Evolutionary conservation across 495 filamentous ascomycete genomes (phyloP), one percentile per base, ranked within the genome.

Genomic region (Neurospora sp.): DNA sequence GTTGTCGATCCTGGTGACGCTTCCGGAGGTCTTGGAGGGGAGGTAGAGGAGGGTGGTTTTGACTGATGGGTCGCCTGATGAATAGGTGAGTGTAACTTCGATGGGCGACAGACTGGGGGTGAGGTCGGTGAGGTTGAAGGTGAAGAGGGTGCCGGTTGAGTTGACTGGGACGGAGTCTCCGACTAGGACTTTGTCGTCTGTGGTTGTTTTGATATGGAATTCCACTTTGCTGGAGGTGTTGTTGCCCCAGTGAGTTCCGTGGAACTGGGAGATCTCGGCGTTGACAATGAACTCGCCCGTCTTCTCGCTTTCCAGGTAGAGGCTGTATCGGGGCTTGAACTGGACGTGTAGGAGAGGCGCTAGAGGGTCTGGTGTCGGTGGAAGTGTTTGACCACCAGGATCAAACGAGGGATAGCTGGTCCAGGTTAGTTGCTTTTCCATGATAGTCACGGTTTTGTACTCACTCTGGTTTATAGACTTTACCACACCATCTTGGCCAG

Each of bases 1-100:
- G 75, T 87, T 85, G 75, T 93, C 91, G 22, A 92, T 82, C 74
- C 88, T 88, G 16, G 88, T 88, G 18, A 87, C 83, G 74, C 89
- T 92, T 31, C 89, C 87, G 9, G 81, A 83, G 69, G 83, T 81
- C 65, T 86, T 87, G 5, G 87, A 85, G 1, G 90, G 90, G 1
- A 93, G 84, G 68, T 88, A 84, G 38, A 84, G 84, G 20, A 92
- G 68, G 31, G 84, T 72, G 18, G 86, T 86, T 9, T 35, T 65
- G 53, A 65, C 14, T 0, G 27, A 35, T 3, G 53, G 20, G n/a
- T n/a, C 48, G 10, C 76, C 84, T 0, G 85, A 81, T 1, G 80
- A 81, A 65, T 77, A 82, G 2, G 77, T 79, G 40, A 79, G 78
- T 53, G 80, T 80, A 44, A 81, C 79, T 12, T 76, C 70, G 75